Percentiles rank a stretch among this genome's conserved stretches.
Evolutionary conservation across 2,329 filamentous ascomycete genomes (phyloP).

Genomic region (Beauveria brongniartii): DNA sequence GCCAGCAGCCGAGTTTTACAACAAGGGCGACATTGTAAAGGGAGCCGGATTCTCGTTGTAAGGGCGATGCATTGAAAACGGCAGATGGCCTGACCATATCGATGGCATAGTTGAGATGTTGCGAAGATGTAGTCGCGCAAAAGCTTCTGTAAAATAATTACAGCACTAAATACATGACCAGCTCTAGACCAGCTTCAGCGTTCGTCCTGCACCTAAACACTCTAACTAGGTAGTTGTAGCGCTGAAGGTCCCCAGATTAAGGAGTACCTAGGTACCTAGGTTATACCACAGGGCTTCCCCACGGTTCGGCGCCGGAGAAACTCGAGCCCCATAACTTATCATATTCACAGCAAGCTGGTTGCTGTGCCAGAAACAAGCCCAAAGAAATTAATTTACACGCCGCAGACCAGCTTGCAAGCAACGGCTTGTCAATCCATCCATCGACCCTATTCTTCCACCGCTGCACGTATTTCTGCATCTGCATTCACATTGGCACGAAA

Average conservation of each 20-base stretch:
- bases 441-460: not conserved
- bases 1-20: conserved; percentile 40
- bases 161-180: too few species aligned
- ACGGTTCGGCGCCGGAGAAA: conserved; percentile 6
- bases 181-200: too few species aligned
- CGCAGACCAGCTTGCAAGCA: not conserved
- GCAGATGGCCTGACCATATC: too few species aligned
- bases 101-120: too few species aligned
- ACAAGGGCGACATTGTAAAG: conserved; percentile 41
- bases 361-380: conserved; percentile 11
- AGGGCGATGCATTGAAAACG: not conserved
- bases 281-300: too few species aligned
- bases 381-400: conserved; percentile 11
- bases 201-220: too few species aligned
- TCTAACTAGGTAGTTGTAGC: too few species aligned
- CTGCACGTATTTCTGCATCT: not conserved
- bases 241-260: too few species aligned
- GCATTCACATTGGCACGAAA: conserved; percentile 34
- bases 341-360: not conserved
- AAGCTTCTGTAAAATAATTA: too few species aligned
- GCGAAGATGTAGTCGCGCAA: too few species aligned
- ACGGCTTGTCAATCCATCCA: not conserved
- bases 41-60: conserved; percentile 30
- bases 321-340: not conserved
- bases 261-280: too few species aligned